Conservation (phyloP, 345 rosid species). For the Eucalyptus globulus region DNA sequence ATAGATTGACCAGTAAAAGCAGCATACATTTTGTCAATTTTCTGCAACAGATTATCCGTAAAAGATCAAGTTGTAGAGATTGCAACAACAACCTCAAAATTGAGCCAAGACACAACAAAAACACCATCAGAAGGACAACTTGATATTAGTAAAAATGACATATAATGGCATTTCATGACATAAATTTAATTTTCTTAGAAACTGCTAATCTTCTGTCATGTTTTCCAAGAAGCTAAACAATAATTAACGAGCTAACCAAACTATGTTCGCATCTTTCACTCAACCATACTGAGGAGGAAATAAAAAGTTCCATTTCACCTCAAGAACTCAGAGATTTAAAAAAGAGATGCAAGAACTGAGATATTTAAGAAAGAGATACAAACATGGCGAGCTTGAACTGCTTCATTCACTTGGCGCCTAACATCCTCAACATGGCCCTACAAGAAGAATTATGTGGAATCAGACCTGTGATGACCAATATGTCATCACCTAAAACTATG, state of each 20-base stretch:
- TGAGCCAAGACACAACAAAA: neutral
- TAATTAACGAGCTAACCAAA: neutral
- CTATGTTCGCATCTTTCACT: neutral
- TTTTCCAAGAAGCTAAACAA: neutral
- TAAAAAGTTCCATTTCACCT: neutral
- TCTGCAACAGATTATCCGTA: slow-evolving; percentile 27
- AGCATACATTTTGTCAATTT: slow-evolving; percentile 78
- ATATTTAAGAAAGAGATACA: slow-evolving; percentile 8
- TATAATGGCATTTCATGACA: neutral
- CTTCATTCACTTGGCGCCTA: slow-evolving; percentile 85
- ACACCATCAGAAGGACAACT: neutral
- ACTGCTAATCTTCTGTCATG: neutral
- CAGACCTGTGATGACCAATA: neutral
- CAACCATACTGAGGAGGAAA: neutral
- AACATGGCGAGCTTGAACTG: slow-evolving; percentile 70
- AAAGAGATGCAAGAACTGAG: neutral
- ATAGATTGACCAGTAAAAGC: slow-evolving; percentile 84
- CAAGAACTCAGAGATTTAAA: neutral
- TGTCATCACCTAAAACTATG: neutral
- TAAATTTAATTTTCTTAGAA: neutral
- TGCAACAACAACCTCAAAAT: neutral
- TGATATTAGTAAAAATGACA: neutral
- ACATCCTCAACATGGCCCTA: slow-evolving; percentile 90
- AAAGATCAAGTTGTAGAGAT: neutral
- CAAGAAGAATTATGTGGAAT: neutral